Evolutionary conservation across 225 moss, liverwort and hornwort species (phyloP), one percentile per base, ranked within the genome.

Genomic region (Pleurozium schreberi): DNA sequence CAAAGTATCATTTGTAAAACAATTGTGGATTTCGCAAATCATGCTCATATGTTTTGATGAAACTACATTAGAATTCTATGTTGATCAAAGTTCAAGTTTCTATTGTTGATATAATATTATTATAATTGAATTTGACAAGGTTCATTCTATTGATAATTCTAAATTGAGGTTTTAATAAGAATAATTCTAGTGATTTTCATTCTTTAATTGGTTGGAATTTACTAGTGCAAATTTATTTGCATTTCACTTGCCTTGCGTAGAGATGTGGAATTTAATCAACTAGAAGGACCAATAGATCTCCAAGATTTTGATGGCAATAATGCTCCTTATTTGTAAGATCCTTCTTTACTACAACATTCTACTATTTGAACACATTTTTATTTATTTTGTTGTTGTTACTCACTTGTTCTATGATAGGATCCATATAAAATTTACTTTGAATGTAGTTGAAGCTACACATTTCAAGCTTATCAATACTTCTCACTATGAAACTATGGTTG

Each of bases 61-160:
- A 73, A 28, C 0, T 45, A 0, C 2, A 73, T 0, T 70, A 13
- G 5, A 45, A 40, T 12, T 30, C 1, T 45, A 2, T 30, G 1
- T 74, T 30, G 11, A 45, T 47, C 18, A 47, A 45, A 28, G 47
- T 74, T 74, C 10, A 28, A 47, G 11, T 47, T 45, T 18, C 3
- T 30, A 18, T 45, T 18, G 11, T 74, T 30, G 3, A 30, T 30
- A 5, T 74, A 31, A 11, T 47, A 74, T 47, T 31, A 6, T 31
- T 11, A 31, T 42, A 13, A 8, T 42, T 25, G n/a, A n/a, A n/a
- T 22, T 26, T 42, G 8, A 40, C 8, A 70, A 13, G 42, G 14
- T 70, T 70, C 25, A 25, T 70, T 42, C 4, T 10, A 31, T 74
- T 74, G 27, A 74, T 9, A 3, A 17, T 47, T 47, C 30, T 6